A percentile compares a stretch with the other conserved stretches of the same genome.
phyloP scores from a whole-genome alignment of 2,329 filamentous ascomycete genomes.

The Fusarium circinatum region DNA sequence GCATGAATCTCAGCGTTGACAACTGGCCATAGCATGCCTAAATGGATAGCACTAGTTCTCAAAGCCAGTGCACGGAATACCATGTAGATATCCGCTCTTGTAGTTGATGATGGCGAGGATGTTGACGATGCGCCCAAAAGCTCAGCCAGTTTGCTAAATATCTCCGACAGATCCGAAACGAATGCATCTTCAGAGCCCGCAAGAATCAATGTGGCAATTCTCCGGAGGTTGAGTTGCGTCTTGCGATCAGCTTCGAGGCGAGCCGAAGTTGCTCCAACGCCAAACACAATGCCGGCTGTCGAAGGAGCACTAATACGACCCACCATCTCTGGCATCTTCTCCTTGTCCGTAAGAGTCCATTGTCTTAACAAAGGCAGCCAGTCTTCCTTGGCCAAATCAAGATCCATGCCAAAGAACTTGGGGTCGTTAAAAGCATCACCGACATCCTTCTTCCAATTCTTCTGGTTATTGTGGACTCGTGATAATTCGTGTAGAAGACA shows the following conservation, averaged over 20 bases:
- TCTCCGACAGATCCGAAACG: slow-evolving; percentile 75
- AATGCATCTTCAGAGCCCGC: slow-evolving; percentile 83
- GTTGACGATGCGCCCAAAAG: slow-evolving; percentile 84
- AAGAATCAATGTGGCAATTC: slow-evolving; percentile 82
- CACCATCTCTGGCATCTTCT: slow-evolving; percentile 84
- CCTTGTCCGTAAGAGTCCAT: slow-evolving; percentile 88
- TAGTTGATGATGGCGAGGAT: slow-evolving; percentile 91
- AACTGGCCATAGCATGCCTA: slow-evolving; percentile 89
- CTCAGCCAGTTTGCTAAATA: slow-evolving; percentile 88
- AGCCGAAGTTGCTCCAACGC: slow-evolving; percentile 94
- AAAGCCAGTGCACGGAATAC: slow-evolving; percentile 84
- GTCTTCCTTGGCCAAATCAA: slow-evolving; percentile 72
- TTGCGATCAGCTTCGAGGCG: slow-evolving; percentile 94
- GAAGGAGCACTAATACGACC: slow-evolving; percentile 83
- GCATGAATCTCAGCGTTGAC: slow-evolving; percentile 87
- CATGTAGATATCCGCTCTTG: slow-evolving; percentile 89
- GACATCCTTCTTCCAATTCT: slow-evolving; percentile 93
- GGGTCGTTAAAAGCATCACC: slow-evolving; percentile 91
- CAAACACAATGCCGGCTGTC: slow-evolving; percentile 96
- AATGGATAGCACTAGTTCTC: slow-evolving; percentile 79
- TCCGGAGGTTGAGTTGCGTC: slow-evolving; percentile 87
- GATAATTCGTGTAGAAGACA: slow-evolving; percentile 80
- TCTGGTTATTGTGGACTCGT: slow-evolving; percentile 81
- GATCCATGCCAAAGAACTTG: slow-evolving; percentile 80
- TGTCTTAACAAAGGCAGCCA: slow-evolving; percentile 89